Percentiles rank a stretch among this genome's conserved stretches.
phyloP scores from a whole-genome alignment of 495 filamentous ascomycete species.

The Trichocladium uniseriatum region DNA sequence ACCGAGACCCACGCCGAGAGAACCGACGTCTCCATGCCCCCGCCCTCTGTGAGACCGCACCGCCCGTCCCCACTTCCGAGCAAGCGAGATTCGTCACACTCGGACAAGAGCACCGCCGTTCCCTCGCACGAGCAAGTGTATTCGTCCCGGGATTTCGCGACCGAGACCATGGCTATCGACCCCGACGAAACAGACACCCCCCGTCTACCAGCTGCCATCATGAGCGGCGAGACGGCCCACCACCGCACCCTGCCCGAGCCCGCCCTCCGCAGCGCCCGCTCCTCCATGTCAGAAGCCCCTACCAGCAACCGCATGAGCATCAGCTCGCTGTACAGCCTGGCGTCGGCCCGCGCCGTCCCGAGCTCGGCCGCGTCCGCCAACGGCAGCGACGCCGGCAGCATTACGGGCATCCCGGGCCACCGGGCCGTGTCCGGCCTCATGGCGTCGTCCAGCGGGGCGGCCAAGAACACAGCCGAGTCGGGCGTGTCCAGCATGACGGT shows the following conservation, averaged over 20 bases:
- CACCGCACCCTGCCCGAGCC: constrained; percentile 37
- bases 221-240: constrained; percentile 18
- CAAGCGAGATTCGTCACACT: constrained; percentile 22
- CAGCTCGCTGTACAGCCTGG: constrained; percentile 55
- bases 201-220: constrained; percentile 25
- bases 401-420: constrained; percentile 13
- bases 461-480: constrained; percentile 41
- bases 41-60: constrained; percentile 25
- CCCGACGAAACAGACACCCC: constrained; percentile 38
- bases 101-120: constrained; percentile 13
- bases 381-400: constrained; percentile 34
- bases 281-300: constrained; percentile 28
- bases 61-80: constrained; percentile 10
- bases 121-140: constrained; percentile 21
- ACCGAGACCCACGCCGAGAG: constrained; percentile 41
- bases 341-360: constrained; percentile 40
- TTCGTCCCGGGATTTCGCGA: constrained; percentile 19
- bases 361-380: constrained; percentile 35
- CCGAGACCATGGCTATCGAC: constrained; percentile 11
- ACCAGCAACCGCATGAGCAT: constrained; percentile 55
- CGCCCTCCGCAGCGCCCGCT: constrained; percentile 33
- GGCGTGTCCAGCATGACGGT: constrained; percentile 45
- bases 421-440: constrained; percentile 31
- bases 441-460: constrained; percentile 20
- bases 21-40: constrained; percentile 53